Evolutionary conservation across 1,284 basidiomycete genomes (phyloP).

Genomic region (Leccinum griseonigrum): DNA sequence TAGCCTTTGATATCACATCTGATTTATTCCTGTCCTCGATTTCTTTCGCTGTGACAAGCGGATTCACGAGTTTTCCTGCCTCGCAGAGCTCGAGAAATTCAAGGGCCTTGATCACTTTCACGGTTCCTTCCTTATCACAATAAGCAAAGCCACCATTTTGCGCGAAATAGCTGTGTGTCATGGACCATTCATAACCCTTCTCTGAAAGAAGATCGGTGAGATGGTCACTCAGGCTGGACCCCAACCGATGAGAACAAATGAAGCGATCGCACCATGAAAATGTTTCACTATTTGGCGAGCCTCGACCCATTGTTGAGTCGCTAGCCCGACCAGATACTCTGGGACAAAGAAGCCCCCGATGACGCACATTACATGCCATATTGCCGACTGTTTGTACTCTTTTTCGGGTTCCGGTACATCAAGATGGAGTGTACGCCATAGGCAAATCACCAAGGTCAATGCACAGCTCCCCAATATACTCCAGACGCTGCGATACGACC

Average conservation of each 20-base stretch:
- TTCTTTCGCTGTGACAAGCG: not conserved
- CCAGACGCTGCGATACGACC: not conserved
- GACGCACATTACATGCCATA: not conserved
- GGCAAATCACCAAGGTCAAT: not conserved
- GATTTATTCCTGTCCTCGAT: not conserved
- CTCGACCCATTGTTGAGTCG: not conserved
- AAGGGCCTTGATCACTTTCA: too few relatives aligned
- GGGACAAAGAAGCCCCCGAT: not conserved
- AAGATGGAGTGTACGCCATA: not conserved
- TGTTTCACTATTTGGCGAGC: too few relatives aligned
- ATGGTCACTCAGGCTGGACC: too few relatives aligned
- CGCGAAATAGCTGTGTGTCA: too few relatives aligned
- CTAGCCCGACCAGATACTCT: fast-evolving
- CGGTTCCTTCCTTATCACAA: too few relatives aligned
- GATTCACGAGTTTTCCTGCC: not conserved
- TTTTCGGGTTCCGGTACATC: not conserved
- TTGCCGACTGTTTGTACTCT: not conserved
- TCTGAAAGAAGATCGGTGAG: too few relatives aligned
- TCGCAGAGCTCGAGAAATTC: not conserved
- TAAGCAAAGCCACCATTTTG: too few relatives aligned
- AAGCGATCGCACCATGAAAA: too few relatives aligned
- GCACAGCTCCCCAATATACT: not conserved
- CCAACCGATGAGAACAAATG: too few relatives aligned
- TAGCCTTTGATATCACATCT: not conserved
- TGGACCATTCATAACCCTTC: too few relatives aligned